Evolutionary conservation across 495 filamentous ascomycete genomes (phyloP).

Genomic region (Lasiosphaeria ovina): DNA sequence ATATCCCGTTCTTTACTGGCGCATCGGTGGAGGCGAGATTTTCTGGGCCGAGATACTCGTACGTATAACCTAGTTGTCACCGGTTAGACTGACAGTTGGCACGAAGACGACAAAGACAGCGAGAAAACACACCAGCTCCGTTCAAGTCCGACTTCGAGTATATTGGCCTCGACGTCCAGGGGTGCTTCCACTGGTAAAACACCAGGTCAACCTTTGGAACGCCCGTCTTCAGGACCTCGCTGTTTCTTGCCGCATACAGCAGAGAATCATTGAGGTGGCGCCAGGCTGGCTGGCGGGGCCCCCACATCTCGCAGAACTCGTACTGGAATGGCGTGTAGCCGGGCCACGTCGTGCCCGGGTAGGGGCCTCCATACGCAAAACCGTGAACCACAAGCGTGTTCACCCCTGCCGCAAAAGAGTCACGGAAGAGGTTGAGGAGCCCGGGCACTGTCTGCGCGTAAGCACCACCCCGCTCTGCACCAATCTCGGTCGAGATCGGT

Average conservation of each 20-base stretch:
- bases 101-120: background rate
- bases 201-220: constrained; percentile 44
- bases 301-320: constrained; percentile 44
- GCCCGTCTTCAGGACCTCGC: constrained; percentile 40
- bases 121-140: constrained; percentile 16
- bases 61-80: constrained; percentile 39
- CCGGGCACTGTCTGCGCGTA: constrained; percentile 30
- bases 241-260: constrained; percentile 40
- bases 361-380: constrained; percentile 38
- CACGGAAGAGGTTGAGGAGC: constrained; percentile 31
- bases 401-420: constrained; percentile 41
- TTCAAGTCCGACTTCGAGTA: constrained; percentile 14
- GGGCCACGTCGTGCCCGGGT: constrained; percentile 44
- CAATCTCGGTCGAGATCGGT: constrained; percentile 44
- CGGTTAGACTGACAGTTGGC: background rate
- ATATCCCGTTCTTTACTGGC: constrained; percentile 30
- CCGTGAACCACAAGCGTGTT: constrained; percentile 51
- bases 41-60: constrained; percentile 50
- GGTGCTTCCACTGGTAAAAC: constrained; percentile 31
- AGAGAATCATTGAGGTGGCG: constrained; percentile 38
- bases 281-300: constrained; percentile 45
- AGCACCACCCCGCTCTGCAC: constrained; percentile 28
- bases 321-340: constrained; percentile 48
- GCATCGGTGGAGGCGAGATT: constrained; percentile 43
- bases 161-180: constrained; percentile 15